These are phyloP conservation scores for Gaultheria prostrata DNA, from an alignment of 148 eudicot species.

Conservation along the genomic window DNA sequence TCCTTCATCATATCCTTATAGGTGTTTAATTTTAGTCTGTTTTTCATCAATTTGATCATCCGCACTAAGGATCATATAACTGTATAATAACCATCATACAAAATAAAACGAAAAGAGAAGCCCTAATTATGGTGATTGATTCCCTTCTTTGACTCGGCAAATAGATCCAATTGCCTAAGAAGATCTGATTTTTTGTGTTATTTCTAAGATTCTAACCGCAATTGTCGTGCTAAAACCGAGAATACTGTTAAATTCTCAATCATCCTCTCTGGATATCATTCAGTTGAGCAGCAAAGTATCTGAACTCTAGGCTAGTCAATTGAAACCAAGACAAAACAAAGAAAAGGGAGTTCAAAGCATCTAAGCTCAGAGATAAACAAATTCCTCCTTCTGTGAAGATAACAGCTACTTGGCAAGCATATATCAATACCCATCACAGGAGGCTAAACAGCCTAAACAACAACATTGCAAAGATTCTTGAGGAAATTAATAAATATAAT, in stretches of 20 bases:
- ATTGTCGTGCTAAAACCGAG: background rate
- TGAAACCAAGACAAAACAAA: background rate
- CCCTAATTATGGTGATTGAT: too few species aligned
- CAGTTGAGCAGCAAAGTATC: background rate
- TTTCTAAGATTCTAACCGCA: background rate
- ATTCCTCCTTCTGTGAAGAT: background rate
- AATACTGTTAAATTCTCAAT: background rate
- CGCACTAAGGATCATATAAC: too few species aligned
- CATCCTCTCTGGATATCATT: background rate
- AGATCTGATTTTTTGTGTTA: background rate
- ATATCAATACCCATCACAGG: background rate
- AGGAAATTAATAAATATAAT: background rate
- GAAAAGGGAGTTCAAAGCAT: background rate
- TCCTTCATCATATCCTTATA: too few species aligned
- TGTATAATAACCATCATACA: too few species aligned
- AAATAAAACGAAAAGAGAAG: too few species aligned
- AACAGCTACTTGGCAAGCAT: background rate
- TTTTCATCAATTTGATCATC: too few species aligned
- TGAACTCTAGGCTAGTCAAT: background rate
- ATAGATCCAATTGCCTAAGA: background rate
- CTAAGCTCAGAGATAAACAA: background rate
- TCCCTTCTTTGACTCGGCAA: too few species aligned
- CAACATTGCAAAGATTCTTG: conserved; percentile 14
- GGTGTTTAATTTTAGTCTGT: too few species aligned
- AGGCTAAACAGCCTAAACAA: background rate